These are phyloP conservation scores for Aspergillus asperescens DNA, from an alignment of 495 filamentous ascomycete species.

Conservation along the genomic window DNA sequence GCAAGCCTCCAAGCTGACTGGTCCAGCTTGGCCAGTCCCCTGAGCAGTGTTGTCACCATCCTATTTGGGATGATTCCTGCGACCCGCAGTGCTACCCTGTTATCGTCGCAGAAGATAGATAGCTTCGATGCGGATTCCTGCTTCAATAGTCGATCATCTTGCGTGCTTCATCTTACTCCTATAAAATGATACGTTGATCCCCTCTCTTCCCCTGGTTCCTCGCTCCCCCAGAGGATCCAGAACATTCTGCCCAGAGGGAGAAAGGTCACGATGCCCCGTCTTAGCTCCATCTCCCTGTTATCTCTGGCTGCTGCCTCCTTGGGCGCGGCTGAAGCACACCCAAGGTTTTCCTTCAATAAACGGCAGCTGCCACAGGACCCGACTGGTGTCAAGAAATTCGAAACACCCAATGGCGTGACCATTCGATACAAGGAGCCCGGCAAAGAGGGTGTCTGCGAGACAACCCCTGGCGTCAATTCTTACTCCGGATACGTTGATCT, in stretches of 20 bases:
- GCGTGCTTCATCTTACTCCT: neutral
- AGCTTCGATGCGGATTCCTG: no score
- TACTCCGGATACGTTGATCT: conserved; percentile 46
- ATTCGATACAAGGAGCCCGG: conserved; percentile 41
- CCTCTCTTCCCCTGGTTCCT: neutral
- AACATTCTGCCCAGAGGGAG: neutral
- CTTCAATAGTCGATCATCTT: neutral
- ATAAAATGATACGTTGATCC: conserved; percentile 8
- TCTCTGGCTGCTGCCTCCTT: conserved; percentile 24
- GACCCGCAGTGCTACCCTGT: conserved; percentile 11
- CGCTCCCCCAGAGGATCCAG: neutral
- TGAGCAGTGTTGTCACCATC: conserved; percentile 8
- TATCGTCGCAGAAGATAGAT: conserved; percentile 2
- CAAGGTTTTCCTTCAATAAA: conserved; percentile 18
- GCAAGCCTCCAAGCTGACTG: neutral
- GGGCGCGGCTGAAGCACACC: conserved; percentile 5
- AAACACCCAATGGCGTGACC: conserved; percentile 50
- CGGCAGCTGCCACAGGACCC: conserved; percentile 46
- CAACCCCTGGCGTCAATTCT: conserved; percentile 44
- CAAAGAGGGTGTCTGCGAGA: conserved; percentile 44
- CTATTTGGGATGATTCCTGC: neutral
- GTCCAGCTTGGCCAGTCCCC: neutral
- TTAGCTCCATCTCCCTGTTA: conserved; percentile 21
- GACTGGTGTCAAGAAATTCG: conserved; percentile 52
- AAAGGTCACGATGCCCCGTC: conserved; percentile 25